Evolutionary conservation across 257 asterid species (phyloP), one percentile per base, ranked within the genome.

Genomic region (Rehmannia glutinosa): DNA sequence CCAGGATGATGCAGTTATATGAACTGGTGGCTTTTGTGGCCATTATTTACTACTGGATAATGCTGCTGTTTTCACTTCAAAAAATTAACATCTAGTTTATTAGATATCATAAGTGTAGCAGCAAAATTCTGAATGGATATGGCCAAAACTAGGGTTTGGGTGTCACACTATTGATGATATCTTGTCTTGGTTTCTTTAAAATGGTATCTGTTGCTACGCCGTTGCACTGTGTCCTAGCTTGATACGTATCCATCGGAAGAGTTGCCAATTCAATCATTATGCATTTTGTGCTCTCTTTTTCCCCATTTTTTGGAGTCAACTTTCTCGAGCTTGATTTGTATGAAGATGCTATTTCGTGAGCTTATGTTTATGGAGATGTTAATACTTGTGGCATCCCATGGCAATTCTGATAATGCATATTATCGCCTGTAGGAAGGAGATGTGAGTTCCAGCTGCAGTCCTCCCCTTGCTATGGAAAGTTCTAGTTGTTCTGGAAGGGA

Each of bases 401-500:
- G n/a, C n/a, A n/a, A n/a, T n/a, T n/a, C n/a, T n/a, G n/a, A 50
- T 67, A 46, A 36, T 21, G 20, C 56, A 36, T 16, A 36, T 45
- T 62, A 27, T 60, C 51, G 28, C 73, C 42, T 60, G 66, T 73
- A 89, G 96, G 90, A 78, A 67, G 80, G 73, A 43, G 77, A 49
- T 35, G 43, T 52, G 60, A 71, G 50, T 66, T 62, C 82, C 56
- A 62, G 59, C 51, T 62, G 63, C 71, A 78, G 68, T 54, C 70
- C 70, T 47, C 74, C 21, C 6, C 79, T 75, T 72, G 69, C 77
- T 64, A 56, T 27, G 13, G 38, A 17, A 36, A 64, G 74, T 60
- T 16, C 49, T 63, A 2, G 59, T 49, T 52, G 49, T 67, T 41
- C 80, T 68, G 65, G 47, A 65, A 80, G n/a, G n/a, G n/a, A 72